Conservation (phyloP, 2,329 filamentous ascomycete species). For the Aquanectria penicillioides region DNA sequence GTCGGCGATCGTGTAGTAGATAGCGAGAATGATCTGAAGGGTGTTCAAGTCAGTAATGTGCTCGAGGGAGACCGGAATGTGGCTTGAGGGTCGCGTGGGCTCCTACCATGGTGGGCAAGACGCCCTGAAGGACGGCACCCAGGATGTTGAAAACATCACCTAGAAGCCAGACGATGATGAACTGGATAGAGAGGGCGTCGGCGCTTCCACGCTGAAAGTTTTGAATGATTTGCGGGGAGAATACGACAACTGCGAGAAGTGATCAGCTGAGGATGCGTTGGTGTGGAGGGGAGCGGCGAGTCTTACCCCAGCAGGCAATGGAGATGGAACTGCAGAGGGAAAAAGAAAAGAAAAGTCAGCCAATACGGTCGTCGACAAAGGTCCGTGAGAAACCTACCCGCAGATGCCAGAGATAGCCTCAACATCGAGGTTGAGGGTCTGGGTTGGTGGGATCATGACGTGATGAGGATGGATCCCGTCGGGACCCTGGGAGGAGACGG, state of each 20-base stretch:
- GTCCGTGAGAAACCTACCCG: conserved; percentile 64
- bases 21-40: conserved; percentile 80
- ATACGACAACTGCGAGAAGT: conserved; percentile 77
- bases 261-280: conserved; percentile 26
- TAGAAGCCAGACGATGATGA: conserved; percentile 90
- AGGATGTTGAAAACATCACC: conserved; percentile 98
- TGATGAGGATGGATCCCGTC: conserved; percentile 23
- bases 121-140: conserved; percentile 89
- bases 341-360: conserved; percentile 24
- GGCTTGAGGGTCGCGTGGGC: background rate
- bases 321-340: conserved; percentile 77
- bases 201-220: conserved; percentile 88
- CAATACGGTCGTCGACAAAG: background rate
- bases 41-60: conserved; percentile 21
- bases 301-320: conserved; percentile 85
- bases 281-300: background rate
- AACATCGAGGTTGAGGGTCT: conserved; percentile 78
- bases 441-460: conserved; percentile 64
- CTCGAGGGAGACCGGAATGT: background rate
- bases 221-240: conserved; percentile 95
- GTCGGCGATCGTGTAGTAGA: conserved; percentile 94
- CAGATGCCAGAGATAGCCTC: conserved; percentile 93
- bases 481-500: conserved; percentile 29
- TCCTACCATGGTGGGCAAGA: conserved; percentile 87
- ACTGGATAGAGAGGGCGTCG: conserved; percentile 89